Evolutionary conservation across 2,329 filamentous ascomycete species (phyloP).

Genomic region (Colletotrichum somersetense): DNA sequence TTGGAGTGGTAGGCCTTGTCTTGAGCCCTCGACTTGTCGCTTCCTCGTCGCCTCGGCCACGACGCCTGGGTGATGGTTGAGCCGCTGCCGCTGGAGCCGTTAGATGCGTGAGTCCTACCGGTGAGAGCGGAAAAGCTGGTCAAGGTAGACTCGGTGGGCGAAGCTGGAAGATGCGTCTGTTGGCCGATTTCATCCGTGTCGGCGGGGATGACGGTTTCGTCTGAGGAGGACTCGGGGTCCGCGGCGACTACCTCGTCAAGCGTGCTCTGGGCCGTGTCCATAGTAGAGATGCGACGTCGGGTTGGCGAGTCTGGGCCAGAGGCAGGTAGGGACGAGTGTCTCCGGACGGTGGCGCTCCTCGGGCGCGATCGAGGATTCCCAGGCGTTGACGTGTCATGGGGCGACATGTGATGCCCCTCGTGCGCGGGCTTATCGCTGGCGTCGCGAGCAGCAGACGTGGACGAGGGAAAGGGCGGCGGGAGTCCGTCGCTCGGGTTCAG

Average conservation of each 20-base stretch:
- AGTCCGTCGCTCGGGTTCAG: slow-evolving; percentile 20
- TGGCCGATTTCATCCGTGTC: slow-evolving; percentile 8
- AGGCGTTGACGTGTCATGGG: slow-evolving; percentile 28
- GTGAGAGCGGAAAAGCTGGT: slow-evolving; percentile 48
- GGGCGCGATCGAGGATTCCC: slow-evolving; percentile 27
- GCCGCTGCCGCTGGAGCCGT: slow-evolving; percentile 56
- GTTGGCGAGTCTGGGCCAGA: slow-evolving; percentile 11
- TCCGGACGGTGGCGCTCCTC: slow-evolving; percentile 37
- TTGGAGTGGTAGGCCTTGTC: slow-evolving; percentile 43
- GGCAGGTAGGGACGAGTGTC: slow-evolving; percentile 20
- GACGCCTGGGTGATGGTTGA: slow-evolving; percentile 56
- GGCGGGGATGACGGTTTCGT: slow-evolving; percentile 33
- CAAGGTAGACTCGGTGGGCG: slow-evolving; percentile 50
- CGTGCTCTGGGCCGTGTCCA: slow-evolving; percentile 1
- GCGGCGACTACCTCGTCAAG: slow-evolving; percentile 13
- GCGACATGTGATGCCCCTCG: slow-evolving; percentile 31
- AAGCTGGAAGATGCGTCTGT: slow-evolving; percentile 42
- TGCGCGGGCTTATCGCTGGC: slow-evolving; percentile 22
- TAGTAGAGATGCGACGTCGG: slow-evolving; percentile 5
- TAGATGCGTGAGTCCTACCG: slow-evolving; percentile 51
- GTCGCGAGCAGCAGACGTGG: not conserved
- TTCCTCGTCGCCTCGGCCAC: slow-evolving; percentile 39
- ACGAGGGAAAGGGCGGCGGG: slow-evolving; percentile 10
- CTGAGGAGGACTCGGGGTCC: slow-evolving; percentile 31
- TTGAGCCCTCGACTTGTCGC: slow-evolving; percentile 30